Base-by-base conservation (phyloP, 257 asterid species). In the Capsicum rhomboideum region DNA sequence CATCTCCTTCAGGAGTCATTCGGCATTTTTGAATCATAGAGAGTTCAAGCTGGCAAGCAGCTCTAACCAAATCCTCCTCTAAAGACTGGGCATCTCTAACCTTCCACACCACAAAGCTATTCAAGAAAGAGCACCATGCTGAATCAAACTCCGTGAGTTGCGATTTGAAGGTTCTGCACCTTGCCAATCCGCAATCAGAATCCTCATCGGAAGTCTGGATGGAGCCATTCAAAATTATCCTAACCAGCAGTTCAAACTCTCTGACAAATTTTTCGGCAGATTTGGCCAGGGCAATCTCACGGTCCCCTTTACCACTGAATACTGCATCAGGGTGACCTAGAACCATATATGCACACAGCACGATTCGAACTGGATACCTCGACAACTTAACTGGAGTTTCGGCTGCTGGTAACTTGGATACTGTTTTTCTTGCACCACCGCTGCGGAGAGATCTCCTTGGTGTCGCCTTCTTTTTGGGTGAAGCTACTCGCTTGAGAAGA, bases 81-180 rank as follows among this genome's bases (percentile, higher is more conserved):
- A 97, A 87, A 37, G 93, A 91, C 90, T 89, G 90, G 28, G 99
- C 98, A 91, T 97, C 99, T 91, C 93, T 97, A 42, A 90, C 93
- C 89, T 97, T 97, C 99, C 99, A 97, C 66, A 90, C 89, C 89
- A 97, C 99, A 90, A 97, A 97, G 87, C 97, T 94, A 91, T 93
- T 93, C 92, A 97, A 90, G 80, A 90, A 97, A 55, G 97, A 92
- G 86, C 99, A 95, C 99, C 99, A 97, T 28, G 99, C 91, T 66
- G 94, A 89, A 91, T 97, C 99, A 90, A 93, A 97, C 67, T 86
- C 89, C 55, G 89, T 91, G 89, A 97, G 97, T 91, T 95, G 99
- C 68, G 84, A 86, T 86, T 91, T 91, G 87, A 95, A 93, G 78
- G 92, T 91, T 72, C 83, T 82, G 59, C 78, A 89, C 23, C 54